These are phyloP conservation scores for Cystofilobasidium macerans DNA, from an alignment of 768 basidiomycete species.

Conservation along the genomic window DNA sequence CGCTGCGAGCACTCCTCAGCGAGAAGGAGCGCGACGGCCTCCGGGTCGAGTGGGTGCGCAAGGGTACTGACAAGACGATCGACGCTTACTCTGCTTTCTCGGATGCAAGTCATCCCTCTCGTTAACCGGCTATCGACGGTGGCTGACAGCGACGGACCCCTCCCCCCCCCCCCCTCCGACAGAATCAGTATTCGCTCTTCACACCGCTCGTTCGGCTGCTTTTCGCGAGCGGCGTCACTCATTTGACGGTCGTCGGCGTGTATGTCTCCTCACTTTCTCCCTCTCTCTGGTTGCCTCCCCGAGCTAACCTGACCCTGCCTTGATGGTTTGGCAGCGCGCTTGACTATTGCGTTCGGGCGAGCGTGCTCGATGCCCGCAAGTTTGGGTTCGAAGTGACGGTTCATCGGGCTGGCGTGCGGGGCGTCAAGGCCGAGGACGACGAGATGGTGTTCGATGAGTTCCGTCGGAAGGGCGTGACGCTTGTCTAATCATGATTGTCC, in stretches of 20 bases:
- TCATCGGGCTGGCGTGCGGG: conserved; percentile 29
- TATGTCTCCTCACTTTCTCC: too few relatives aligned
- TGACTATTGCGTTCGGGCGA: conserved; percentile 62
- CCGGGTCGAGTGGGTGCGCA: conserved; percentile 33
- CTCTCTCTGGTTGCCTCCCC: too few relatives aligned
- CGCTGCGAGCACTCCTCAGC: conserved; percentile 46
- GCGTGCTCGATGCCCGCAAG: conserved; percentile 49
- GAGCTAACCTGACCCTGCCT: too few relatives aligned
- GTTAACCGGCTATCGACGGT: conserved; percentile 19
- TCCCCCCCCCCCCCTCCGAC: conserved; percentile 16
- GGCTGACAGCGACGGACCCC: conserved; percentile 34
- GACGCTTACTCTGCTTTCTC: conserved; percentile 76
- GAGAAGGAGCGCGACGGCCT: conserved; percentile 32
- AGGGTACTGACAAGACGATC: conserved; percentile 44
- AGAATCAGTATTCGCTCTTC: conserved; percentile 44
- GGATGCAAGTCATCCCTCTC: conserved; percentile 19
- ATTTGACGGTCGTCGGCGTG: conserved; percentile 53
- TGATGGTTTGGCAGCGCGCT: too few relatives aligned
- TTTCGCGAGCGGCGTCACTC: conserved; percentile 41
- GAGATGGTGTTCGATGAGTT: conserved; percentile 5
- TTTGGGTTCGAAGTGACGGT: conserved; percentile 42
- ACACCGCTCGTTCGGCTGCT: conserved; percentile 47
- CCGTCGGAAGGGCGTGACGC: conserved; percentile 4
- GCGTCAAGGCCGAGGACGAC: conserved; percentile 22
- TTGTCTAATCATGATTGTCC: too few relatives aligned